These are phyloP conservation scores for Eucalyptus curtisii DNA, from an alignment of 345 rosid species.

Conservation along the genomic window DNA sequence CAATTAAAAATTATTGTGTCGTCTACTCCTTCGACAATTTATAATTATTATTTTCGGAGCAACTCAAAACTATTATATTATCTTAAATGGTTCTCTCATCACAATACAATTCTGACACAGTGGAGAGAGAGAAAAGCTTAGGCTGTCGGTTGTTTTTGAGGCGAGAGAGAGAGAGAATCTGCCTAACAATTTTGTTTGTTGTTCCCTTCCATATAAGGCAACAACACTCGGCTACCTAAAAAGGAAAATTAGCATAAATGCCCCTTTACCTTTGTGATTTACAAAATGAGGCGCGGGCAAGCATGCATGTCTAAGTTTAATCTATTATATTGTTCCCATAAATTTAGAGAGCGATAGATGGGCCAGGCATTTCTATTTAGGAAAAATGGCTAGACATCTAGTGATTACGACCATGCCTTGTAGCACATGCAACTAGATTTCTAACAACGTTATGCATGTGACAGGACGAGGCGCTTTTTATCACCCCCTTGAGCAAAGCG, in stretches of 20 bases:
- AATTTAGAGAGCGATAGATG: not conserved
- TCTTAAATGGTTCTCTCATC: not conserved
- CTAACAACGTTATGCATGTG: not conserved
- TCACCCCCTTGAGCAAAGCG: not conserved
- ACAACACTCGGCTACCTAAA: constrained; percentile 16
- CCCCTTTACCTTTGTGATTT: not conserved
- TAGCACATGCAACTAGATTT: not conserved
- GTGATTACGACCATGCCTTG: not conserved
- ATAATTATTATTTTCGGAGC: no score
- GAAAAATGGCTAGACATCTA: not conserved
- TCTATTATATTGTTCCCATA: not conserved
- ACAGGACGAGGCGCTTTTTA: not conserved
- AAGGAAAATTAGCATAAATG: constrained; percentile 24
- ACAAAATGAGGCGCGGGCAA: not conserved
- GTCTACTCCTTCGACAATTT: no score
- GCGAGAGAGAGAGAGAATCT: constrained; percentile 4
- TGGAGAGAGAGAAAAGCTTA: not conserved
- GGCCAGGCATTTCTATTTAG: not conserved
- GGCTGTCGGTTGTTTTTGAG: constrained; percentile 36
- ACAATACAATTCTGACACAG: not conserved
- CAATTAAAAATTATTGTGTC: no score
- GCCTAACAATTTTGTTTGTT: constrained; percentile 4
- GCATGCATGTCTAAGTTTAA: not conserved
- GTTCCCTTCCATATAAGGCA: constrained; percentile 32
- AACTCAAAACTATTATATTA: no score